Evolutionary conservation across 1,139 yeast species (phyloP), one percentile per base, ranked within the genome.

Genomic region (Kodamaea arcana): DNA sequence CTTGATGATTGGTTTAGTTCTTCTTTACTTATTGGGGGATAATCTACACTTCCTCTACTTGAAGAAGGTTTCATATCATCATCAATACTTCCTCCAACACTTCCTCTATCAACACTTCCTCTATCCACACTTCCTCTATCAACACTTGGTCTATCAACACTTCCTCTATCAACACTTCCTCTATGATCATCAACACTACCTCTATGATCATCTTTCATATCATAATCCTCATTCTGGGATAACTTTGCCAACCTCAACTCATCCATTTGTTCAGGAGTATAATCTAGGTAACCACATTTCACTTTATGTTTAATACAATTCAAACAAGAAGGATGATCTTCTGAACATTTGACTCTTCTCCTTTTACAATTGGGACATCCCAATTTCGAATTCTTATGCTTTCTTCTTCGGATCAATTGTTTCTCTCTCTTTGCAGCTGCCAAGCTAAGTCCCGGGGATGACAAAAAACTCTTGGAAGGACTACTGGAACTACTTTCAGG

Each of bases 311-410:
- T 66, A 29, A 65, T 47, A 50, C 75, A 69, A 44, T 68, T 68
- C 32, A 49, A 32, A 41, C 75, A 69, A 25, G 58, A 54, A 1
- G 75, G 75, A 25, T 66, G 50, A 37, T 66, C 66, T 39, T 69
- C 74, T 4, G 61, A 50, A 43, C 75, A 69, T 44, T 68, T 68
- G 36, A 69, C 72, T 34, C 73, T 41, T 40, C 75, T 54, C 32
- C 60, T 60, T 46, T 69, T 69, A 51, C 75, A 69, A 35, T 64
- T 68, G 22, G 71, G 66, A 42, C 75, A 69, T 1, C 75, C 75
- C 8, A 44, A 33, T 32, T 47, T 47, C 18, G 48, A 44, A 39
- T 47, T 47, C 36, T 44, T 45, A 33, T 47, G 51, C 27, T 43
- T 44, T 17, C 49, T 31, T 22, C 51, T 35, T 15, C 42, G 44